These are phyloP conservation scores for Pyracantha coccinea DNA, from an alignment of 331 rosid genomes.

Conservation along the genomic window DNA sequence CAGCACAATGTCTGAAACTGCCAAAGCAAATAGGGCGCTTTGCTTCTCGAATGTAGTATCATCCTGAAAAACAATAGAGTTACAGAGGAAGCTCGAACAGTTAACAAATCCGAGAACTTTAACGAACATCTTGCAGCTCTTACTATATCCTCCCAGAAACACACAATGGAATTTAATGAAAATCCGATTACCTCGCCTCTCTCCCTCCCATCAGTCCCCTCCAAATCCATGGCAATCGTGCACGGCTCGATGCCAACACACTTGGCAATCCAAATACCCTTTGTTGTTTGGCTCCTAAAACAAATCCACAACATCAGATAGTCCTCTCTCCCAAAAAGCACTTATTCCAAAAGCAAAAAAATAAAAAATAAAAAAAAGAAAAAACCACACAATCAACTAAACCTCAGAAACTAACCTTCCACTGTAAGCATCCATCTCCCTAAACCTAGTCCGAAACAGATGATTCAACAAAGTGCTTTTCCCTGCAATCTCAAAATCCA, in stretches of 20 bases:
- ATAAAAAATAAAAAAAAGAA: neutral
- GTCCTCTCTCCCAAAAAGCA: neutral
- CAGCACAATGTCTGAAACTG: slow-evolving; percentile 44
- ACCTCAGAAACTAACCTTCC: slow-evolving; percentile 58
- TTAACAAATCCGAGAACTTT: neutral
- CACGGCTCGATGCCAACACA: slow-evolving; percentile 78
- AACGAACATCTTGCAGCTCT: neutral
- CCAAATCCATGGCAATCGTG: slow-evolving; percentile 95
- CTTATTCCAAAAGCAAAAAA: neutral
- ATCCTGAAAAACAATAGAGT: slow-evolving; percentile 23
- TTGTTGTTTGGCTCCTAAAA: slow-evolving; percentile 86
- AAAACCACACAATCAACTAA: neutral
- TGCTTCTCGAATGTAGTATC: slow-evolving; percentile 54
- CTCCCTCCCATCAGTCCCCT: slow-evolving; percentile 99
- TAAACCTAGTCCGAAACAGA: slow-evolving; percentile 68
- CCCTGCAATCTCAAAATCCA: slow-evolving; percentile 31
- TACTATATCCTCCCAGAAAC: neutral
- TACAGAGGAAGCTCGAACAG: neutral
- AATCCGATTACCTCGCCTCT: slow-evolving; percentile 73
- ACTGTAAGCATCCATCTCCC: slow-evolving; percentile 90
- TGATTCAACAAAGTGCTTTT: slow-evolving; percentile 89
- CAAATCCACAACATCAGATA: neutral
- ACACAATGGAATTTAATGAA: neutral
- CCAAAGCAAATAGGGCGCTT: slow-evolving; percentile 45
- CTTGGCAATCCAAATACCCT: slow-evolving; percentile 89